Conservation (phyloP, 2,329 filamentous ascomycete genomes). For the Apiospora sp. region DNA sequence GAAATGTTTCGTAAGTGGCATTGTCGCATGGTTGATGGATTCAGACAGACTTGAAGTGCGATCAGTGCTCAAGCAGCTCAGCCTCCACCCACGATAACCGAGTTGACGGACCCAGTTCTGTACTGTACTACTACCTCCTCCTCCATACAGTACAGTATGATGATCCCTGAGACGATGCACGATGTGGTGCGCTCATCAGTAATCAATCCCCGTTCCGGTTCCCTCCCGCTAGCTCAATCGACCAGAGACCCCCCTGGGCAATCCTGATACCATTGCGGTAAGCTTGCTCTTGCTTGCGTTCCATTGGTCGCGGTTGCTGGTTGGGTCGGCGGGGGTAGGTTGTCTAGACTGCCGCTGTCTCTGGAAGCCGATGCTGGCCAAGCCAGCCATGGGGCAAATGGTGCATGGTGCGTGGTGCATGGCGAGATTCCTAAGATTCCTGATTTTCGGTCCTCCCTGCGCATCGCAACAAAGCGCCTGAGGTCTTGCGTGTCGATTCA, state of each 20-base stretch:
- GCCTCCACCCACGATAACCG: slow-evolving; percentile 10
- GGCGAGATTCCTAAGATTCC: slow-evolving; percentile 9
- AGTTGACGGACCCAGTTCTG: not conserved
- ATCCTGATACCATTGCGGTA: not conserved
- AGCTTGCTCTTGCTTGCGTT: not conserved
- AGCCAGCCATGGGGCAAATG: not conserved
- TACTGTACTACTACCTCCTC: not conserved
- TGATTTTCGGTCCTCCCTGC: not conserved
- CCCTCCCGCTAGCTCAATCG: slow-evolving; percentile 6
- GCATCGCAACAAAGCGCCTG: slow-evolving; percentile 3
- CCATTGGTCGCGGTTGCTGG: not conserved
- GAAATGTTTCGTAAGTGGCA: slow-evolving; percentile 8
- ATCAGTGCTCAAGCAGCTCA: not conserved
- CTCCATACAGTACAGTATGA: not conserved
- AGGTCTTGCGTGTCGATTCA: not conserved
- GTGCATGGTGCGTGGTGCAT: not conserved
- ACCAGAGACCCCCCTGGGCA: not conserved
- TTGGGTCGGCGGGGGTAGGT: not conserved
- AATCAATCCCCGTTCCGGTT: not conserved
- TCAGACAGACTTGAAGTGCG: not conserved
- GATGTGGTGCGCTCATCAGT: not conserved
- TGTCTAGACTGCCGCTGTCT: not conserved
- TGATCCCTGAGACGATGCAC: slow-evolving; percentile 1
- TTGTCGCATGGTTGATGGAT: too few species aligned
- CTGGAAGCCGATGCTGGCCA: not conserved